Conservation (phyloP, 441 rosid species). For the Brassica hybrid region DNA sequence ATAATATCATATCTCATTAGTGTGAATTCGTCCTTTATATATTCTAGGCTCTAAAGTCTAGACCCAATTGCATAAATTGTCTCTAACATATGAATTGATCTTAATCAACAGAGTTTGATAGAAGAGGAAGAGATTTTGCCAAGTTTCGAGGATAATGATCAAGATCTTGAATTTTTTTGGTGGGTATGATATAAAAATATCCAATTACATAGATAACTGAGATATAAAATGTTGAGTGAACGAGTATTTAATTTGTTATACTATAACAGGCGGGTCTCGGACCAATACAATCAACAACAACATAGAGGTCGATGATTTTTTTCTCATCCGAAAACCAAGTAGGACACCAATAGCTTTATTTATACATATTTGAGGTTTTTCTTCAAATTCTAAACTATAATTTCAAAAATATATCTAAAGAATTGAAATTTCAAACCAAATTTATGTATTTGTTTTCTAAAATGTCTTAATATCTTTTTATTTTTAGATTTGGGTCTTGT, state of each 20-base stretch:
- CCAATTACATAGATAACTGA: background rate
- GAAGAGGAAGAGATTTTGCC: constrained; percentile 70
- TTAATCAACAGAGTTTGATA: constrained; percentile 48
- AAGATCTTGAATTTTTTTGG: constrained; percentile 53
- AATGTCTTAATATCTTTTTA: too few species aligned
- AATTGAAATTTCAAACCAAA: too few species aligned
- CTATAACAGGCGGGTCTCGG: constrained; percentile 9
- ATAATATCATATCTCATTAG: background rate
- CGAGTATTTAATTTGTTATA: background rate
- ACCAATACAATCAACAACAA: constrained; percentile 24
- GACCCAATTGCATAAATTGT: background rate
- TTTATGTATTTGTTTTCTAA: too few species aligned
- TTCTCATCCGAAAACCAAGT: constrained; percentile 58
- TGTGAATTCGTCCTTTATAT: background rate
- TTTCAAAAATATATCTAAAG: too few species aligned
- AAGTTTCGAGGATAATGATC: constrained; percentile 46
- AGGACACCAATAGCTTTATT: too few species aligned
- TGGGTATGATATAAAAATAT: constrained; percentile 33
- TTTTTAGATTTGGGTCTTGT: too few species aligned
- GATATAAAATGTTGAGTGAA: background rate
- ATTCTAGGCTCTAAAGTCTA: background rate
- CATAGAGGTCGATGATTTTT: constrained; percentile 51
- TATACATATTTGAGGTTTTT: too few species aligned
- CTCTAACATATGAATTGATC: background rate
- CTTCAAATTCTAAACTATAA: too few species aligned